Conservation (phyloP, 257 asterid species). For the Nicotiana tomentosiformis region DNA sequence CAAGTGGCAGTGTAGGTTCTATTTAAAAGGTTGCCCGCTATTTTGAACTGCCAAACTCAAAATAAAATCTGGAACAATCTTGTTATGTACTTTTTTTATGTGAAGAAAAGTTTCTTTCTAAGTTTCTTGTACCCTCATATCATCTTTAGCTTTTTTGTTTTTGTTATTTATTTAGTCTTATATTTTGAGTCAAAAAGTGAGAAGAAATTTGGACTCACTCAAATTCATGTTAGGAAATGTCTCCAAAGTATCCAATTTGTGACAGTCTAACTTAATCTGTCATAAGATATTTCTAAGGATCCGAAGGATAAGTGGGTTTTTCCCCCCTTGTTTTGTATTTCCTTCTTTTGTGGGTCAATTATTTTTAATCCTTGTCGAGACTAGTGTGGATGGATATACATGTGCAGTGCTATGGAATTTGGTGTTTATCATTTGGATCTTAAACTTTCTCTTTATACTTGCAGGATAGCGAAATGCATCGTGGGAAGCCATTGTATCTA, state of each 20-base stretch:
- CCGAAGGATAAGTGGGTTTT: background rate
- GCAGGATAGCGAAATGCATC: slow-evolving; percentile 79
- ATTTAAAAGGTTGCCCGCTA: background rate
- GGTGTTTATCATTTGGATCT: background rate
- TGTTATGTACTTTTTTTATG: background rate
- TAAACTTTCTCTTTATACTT: background rate
- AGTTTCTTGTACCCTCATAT: background rate
- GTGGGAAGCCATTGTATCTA: slow-evolving; percentile 89
- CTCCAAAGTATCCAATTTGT: background rate
- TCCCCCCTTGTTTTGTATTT: background rate
- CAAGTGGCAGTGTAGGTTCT: slow-evolving; percentile 1
- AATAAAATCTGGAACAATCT: background rate
- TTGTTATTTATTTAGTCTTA: background rate
- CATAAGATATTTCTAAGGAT: background rate
- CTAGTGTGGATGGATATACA: background rate
- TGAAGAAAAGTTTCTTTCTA: background rate
- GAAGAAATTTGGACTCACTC: background rate
- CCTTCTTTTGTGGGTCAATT: background rate
- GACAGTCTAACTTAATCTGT: background rate
- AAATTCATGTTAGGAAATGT: background rate
- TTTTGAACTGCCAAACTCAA: background rate
- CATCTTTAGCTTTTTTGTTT: background rate
- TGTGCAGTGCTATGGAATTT: background rate
- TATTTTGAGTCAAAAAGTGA: background rate
- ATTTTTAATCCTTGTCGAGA: background rate